Base-by-base conservation (phyloP, 2,329 filamentous ascomycete species). In the Colletotrichum lindemuthianum region DNA sequence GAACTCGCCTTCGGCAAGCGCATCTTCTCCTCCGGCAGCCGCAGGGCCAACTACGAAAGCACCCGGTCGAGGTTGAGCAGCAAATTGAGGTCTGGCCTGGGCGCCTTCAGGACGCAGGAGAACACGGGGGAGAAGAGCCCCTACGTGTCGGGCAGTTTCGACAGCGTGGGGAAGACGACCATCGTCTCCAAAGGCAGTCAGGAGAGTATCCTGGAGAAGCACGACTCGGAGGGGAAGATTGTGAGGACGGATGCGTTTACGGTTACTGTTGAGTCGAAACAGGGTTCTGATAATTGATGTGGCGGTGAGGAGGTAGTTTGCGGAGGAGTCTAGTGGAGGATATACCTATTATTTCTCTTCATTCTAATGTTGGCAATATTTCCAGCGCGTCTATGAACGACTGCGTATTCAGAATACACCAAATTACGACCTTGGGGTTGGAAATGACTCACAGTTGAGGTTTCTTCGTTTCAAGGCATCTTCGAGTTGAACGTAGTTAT, bases 1-100 rank as follows among this genome's bases (percentile, higher is more conserved):
- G 58, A 55, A 15, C 43, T 60, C 24, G 24, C 40, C 15, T 60
- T 60, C 8, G 58, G 58, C 58, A 60, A 54, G 6, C 58, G 58
- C 58, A 60, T 60, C 36, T 60, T 60, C 58, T 54, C 49, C 36
- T 47, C 58, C 13, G 16, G 58, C 36, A 48, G 39, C 12, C 33
- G 56, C 16, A 43, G 37, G 16, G 47, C 47, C 16, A n/a, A 43
- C 8, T 15, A 53, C 7, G 24, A 54, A 6, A 60, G 48, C 34
- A 36, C 40, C 40, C 12, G 24, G 33, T 47, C 57, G 6, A 44
- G 44, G 15, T 40, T 44, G 9, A 32, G 13, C 45, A 45, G 36
- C 4, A 48, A 33, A 13, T 8, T 33, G 24, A 13, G 45, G n/a
- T n/a, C n/a, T 8, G 34, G 16, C 36, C 36, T 40, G 44, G 16